Conservation (phyloP, 2,329 filamentous ascomycete species). For the Fusarium sp. region DNA sequence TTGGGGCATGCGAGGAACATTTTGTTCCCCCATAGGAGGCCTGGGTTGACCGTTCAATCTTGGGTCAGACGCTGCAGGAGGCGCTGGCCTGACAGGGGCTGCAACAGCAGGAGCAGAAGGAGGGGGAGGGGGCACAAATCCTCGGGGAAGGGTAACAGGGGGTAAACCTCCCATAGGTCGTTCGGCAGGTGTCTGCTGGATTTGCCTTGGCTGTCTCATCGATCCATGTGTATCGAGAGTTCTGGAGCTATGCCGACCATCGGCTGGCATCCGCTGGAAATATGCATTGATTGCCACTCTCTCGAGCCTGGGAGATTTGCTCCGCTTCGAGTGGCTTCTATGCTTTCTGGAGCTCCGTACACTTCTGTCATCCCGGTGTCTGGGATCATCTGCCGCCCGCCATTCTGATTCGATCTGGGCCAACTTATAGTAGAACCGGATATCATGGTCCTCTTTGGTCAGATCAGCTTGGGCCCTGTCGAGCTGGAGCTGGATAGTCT, state of each 20-base stretch:
- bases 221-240: constrained; percentile 44
- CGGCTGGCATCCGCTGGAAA: constrained; percentile 56
- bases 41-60: constrained; percentile 10
- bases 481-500: constrained; percentile 56
- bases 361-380: constrained; percentile 34
- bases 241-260: constrained; percentile 46
- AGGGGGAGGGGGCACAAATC: neutral
- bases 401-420: constrained; percentile 59
- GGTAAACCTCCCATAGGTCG: neutral
- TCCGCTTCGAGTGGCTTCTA: constrained; percentile 15
- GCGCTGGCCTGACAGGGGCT: neutral
- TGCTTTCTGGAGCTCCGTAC: constrained; percentile 39
- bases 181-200: constrained; percentile 5
- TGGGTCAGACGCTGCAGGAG: neutral
- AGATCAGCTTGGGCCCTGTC: constrained; percentile 54
- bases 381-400: constrained; percentile 43
- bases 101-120: neutral
- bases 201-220: neutral
- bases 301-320: constrained; percentile 50
- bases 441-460: constrained; percentile 50
- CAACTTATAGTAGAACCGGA: constrained; percentile 55
- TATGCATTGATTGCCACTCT: constrained; percentile 59
- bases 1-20: constrained; percentile 1
- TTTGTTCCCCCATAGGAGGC: neutral
- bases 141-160: constrained; percentile 1